Percentiles rank a stretch among this genome's conserved stretches.
phyloP scores from a whole-genome alignment of 257 asterid genomes.

The Eustoma russellianum region DNA sequence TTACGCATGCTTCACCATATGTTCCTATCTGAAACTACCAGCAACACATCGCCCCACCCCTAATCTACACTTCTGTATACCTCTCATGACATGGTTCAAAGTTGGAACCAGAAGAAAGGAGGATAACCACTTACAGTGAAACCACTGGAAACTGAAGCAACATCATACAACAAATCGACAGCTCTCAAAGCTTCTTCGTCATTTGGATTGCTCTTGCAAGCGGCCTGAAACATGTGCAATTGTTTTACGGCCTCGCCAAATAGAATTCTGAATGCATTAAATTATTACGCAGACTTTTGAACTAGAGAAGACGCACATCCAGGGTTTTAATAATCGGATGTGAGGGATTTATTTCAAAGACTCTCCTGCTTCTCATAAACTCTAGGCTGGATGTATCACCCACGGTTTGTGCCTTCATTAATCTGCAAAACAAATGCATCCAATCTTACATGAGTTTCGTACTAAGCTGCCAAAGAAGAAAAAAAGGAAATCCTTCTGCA shows the following conservation, averaged over 20 bases:
- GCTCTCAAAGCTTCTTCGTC: slow-evolving; percentile 96
- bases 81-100: no score
- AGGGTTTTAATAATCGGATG: slow-evolving; percentile 82
- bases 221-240: slow-evolving; percentile 42
- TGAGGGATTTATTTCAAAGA: slow-evolving; percentile 87
- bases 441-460: slow-evolving; percentile 1
- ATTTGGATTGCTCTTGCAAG: slow-evolving; percentile 57
- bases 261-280: no score
- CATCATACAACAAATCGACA: slow-evolving; percentile 75
- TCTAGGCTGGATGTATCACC: slow-evolving; percentile 72
- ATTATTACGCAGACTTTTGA: background rate
- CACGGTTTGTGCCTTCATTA: slow-evolving; percentile 86
- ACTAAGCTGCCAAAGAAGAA: background rate
- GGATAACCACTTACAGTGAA: slow-evolving; percentile 56
- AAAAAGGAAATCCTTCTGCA: background rate
- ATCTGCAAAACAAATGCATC: slow-evolving; percentile 38
- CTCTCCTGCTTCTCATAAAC: slow-evolving; percentile 86
- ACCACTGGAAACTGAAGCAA: slow-evolving; percentile 92
- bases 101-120: background rate
- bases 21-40: no score
- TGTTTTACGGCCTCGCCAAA: no score
- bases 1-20: no score
- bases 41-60: no score
- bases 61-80: background rate
- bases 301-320: slow-evolving; percentile 33